These are phyloP conservation scores for Aurantiochytrium sp. DNA, from an alignment of 108 stramenopile species.

Conservation along the genomic window DNA sequence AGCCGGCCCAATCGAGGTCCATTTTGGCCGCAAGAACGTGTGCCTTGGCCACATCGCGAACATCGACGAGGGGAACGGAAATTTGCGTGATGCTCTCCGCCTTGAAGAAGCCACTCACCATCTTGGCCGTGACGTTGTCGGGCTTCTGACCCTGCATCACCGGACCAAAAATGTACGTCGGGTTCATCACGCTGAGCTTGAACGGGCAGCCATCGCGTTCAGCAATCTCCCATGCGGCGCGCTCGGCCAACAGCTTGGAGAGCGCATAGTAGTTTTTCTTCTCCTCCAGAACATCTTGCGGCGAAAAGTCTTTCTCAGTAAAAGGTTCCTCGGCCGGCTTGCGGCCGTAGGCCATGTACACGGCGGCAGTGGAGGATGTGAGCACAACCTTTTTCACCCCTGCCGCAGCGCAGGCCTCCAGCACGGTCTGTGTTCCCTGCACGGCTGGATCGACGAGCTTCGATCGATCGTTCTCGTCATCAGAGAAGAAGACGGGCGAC, in stretches of 20 bases:
- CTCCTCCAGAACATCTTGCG: neutral
- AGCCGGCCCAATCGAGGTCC: neutral
- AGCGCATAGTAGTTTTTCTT: neutral
- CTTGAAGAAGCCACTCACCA: neutral
- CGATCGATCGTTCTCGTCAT: neutral
- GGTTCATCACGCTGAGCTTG: neutral
- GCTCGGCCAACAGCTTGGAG: slow-evolving; percentile 3
- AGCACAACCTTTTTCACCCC: neutral
- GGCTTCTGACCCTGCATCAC: neutral
- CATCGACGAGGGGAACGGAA: neutral
- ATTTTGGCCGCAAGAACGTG: neutral
- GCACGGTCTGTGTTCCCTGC: slow-evolving; percentile 32
- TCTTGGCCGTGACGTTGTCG: neutral
- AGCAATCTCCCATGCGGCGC: neutral
- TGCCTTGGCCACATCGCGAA: neutral
- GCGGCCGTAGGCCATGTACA: neutral
- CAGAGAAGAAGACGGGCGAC: slow-evolving; percentile 20
- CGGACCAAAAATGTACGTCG: neutral
- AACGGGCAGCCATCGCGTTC: neutral
- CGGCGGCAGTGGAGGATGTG: neutral
- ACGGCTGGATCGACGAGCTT: slow-evolving; percentile 38
- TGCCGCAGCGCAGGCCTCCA: neutral
- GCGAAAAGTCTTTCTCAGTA: neutral
- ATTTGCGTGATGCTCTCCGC: neutral
- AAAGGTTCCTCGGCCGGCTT: neutral